Evolutionary conservation across 2,329 filamentous ascomycete genomes (phyloP), one percentile per base, ranked within the genome.

Genomic region (Fusarium sp.): DNA sequence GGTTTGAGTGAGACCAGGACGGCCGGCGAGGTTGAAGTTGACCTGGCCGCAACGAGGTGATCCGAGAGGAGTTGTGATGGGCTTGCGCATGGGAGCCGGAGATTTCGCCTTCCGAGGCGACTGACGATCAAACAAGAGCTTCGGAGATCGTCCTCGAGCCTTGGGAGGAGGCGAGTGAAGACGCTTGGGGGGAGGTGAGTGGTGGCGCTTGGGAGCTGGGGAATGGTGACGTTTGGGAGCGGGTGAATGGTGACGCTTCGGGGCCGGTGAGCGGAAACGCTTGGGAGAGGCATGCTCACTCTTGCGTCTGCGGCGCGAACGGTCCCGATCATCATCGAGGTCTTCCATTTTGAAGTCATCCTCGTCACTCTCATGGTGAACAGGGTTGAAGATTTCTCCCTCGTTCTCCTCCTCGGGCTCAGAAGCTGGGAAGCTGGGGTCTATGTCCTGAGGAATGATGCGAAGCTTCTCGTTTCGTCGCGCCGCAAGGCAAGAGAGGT

Each of bases 391-490:
- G 75, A 75, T 85, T 50, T 91, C 88, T 36, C 91, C 88, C 34
- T 92, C 91, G 42, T 91, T 91, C 26, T 94, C 89, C 66, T 93
- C 88, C 68, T 99, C 95, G 0, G 90, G 91, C 68, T 98, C 95
- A 0, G 93, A 97, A 1, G 93, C 93, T 0, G 95, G 95, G 75
- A 99, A 99, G 72, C 93, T 97, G 1, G 95, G 95, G 72, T 99
- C 95, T 58, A 97, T 96, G 69, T 98, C 95, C 73, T 98, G 95
- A n/a, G 95, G 94, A 28, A 94, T 92, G 28, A 87, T 75, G 62
- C 90, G 88, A 59, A 93, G 90, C 78, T 93, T 97, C 67, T 90
- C 88, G 42, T 89, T 89, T 69, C 93, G 90, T 66, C 91, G 89
- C 52, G 91, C 88, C 71, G 93, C 91, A 55, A 96, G 84, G 70